Percentiles rank a stretch among this genome's conserved stretches.
Evolutionary conservation across 331 rosid genomes (phyloP).

Genomic region (Erythrophleum ivorense): DNA sequence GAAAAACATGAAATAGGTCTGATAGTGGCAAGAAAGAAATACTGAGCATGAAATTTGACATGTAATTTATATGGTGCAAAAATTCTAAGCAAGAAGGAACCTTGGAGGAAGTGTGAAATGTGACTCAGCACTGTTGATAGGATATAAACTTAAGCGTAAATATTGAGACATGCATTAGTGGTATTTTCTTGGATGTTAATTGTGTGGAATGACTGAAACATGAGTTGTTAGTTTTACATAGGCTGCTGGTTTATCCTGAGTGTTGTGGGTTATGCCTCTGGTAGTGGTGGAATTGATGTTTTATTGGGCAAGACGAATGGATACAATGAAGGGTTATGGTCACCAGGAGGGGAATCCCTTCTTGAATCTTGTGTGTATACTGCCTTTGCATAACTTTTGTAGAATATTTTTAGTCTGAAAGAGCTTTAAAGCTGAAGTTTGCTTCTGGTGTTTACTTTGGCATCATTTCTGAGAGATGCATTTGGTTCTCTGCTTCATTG

Average conservation of each 20-base stretch:
- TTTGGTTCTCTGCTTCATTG: background rate
- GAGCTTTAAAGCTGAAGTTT: background rate
- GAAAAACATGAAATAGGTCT: background rate
- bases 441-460: background rate
- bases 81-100: background rate
- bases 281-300: background rate
- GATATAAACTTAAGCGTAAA: background rate
- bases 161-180: background rate
- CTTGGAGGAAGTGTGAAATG: slow-evolving; percentile 11
- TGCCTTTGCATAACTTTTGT: background rate
- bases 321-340: background rate
- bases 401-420: background rate
- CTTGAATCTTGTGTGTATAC: background rate
- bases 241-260: background rate
- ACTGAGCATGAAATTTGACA: background rate
- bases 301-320: background rate
- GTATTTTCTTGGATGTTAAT: background rate
- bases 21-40: background rate
- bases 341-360: background rate
- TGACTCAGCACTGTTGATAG: background rate
- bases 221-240: background rate
- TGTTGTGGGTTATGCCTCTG: background rate
- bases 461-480: background rate
- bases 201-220: slow-evolving; percentile 11
- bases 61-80: background rate